Base-by-base conservation (phyloP, 352 stramenopile species). In the Pythium dissotocum region DNA sequence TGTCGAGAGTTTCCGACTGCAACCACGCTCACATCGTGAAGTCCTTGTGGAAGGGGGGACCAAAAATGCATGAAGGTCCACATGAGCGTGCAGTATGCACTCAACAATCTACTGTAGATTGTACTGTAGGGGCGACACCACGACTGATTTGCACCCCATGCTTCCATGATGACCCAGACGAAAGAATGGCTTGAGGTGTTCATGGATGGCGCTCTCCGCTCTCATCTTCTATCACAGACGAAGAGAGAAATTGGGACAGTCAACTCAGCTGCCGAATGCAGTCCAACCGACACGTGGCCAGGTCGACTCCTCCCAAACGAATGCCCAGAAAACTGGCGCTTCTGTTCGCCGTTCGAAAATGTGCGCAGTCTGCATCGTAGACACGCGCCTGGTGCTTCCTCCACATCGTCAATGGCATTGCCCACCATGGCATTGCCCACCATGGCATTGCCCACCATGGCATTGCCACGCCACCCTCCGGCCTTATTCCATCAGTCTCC, bases 1-100 rank as follows among this genome's bases (percentile, higher is more conserved):
- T 64, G 58, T 64, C 58, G 58, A 64, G 58, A 64, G 44, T 24
- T 49, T 21, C 42, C 42, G 42, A 49, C 52, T 12, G 53, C 53
- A 58, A 44, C 18, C 14, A 49, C 0, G 16, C 42, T 16, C 42
- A 49, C 42, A 44, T n/a, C 10, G 13, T 6, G 38, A 44, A 44
- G 38, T 44, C 38, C 38, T 44, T 10, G 4, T n/a, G 38, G 10
- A 44, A 44, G 38, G 38, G 38, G 38, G 38, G 38, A 44, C 38
- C 38, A 44, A 44, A 44, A 44, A 44, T 44, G 38, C 38, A 30
- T 18, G 1, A 44, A n/a, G 38, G 38, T 44, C 35, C 28, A 30
- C 28, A 30, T 30, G 12, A 40, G 38, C 13, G 12, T 44, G 3
- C 38, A 18, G 13, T 18, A 12, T 44, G 38, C 16, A 44, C 38